These are phyloP conservation scores for Amoebophrya sp. DNA, from an alignment of 169 alveolate genomes.

Conservation along the genomic window DNA sequence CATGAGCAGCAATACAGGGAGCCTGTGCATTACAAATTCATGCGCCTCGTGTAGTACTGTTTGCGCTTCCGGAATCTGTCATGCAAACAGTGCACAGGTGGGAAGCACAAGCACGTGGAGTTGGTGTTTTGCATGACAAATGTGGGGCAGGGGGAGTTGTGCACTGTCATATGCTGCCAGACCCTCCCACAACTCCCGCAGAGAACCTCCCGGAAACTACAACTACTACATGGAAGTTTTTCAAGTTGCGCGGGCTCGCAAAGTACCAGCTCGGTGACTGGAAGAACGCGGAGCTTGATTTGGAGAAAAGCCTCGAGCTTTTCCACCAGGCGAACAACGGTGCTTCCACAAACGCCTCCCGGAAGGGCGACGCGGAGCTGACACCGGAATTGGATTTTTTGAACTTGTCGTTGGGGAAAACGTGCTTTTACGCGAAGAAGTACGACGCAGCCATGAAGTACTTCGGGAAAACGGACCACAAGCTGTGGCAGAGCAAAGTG, in stretches of 20 bases:
- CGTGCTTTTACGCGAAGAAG: background rate
- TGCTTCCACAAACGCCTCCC: background rate
- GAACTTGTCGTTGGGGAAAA: background rate
- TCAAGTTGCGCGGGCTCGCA: background rate
- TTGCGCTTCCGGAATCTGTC: no score
- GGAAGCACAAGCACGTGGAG: no score
- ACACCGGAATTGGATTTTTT: background rate
- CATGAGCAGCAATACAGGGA: no score
- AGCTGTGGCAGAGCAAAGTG: background rate
- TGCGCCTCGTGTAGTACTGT: no score
- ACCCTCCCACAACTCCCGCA: no score
- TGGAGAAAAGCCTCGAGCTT: background rate
- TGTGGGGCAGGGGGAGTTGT: no score
- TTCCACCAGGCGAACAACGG: background rate
- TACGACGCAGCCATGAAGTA: background rate
- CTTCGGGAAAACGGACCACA: background rate
- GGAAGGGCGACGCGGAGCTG: background rate
- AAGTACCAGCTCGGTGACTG: background rate
- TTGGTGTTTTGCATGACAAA: no score
- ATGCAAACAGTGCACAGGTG: no score
- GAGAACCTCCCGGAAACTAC: no score
- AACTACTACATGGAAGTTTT: background rate
- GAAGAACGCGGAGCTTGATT: background rate
- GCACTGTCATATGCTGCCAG: no score
- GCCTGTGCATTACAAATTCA: no score